Evolutionary conservation across 306 rosid genomes (phyloP), one percentile per base, ranked within the genome.

Genomic region (Chamaecrista fasciculata): DNA sequence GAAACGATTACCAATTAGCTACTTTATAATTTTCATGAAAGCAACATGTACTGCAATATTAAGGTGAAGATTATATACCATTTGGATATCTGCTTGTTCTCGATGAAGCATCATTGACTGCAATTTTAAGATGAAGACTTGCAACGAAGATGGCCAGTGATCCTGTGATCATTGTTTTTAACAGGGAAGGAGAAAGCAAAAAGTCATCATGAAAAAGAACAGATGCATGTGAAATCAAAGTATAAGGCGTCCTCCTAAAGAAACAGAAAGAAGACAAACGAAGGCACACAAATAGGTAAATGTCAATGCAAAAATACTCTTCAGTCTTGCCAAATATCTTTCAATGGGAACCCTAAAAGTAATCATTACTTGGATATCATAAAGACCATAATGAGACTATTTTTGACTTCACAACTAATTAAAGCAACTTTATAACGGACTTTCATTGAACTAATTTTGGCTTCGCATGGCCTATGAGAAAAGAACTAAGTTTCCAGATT

Each of bases 71-170:
- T 80, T 70, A 69, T 50, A 56, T 85, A 86, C 96, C 80, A 1
- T 67, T 74, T 71, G 84, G 44, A 92, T 57, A 73, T 87, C 86
- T 4, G 80, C 86, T 74, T 81, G 96, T 43, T 88, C 85, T 60
- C 89, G 86, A 59, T 76, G 74, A 76, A 90, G 73, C 31, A 77
- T 85, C 75, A 90, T 83, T 76, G 95, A 85, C 73, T 82, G 78
- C 78, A 83, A 73, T 53, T 82, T 85, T 16, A 70, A 60, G 52
- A 86, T 64, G 67, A 82, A 94, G 8, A 78, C 70, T 84, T 81
- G 79, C 51, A 94, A 79, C 5, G 96, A 90, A 73, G 62, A 62
- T n/a, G 97, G 95, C 95, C 98, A 94, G 37, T 80, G 81, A 61
- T 85, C 89, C 97, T 92, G 77, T 79, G 62, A 78, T 58, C 74